A percentile compares a stretch with the other conserved stretches of the same genome.
phyloP scores from a whole-genome alignment of 345 rosid species.

The Xanthoceras sorbifolium region DNA sequence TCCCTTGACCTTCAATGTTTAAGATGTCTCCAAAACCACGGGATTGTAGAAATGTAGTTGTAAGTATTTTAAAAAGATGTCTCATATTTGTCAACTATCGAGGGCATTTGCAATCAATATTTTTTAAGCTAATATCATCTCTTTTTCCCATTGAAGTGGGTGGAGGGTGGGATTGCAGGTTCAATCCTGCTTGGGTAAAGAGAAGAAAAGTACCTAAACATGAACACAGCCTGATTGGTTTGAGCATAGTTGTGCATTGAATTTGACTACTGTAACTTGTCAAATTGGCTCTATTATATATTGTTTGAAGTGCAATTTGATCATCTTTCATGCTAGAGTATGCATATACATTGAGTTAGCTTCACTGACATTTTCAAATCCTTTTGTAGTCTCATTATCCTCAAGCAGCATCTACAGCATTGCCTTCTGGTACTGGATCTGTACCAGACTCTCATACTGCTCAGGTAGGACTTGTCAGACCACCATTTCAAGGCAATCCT shows the following conservation, averaged over 20 bases:
- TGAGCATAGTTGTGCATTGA: background rate
- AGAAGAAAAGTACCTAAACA: background rate
- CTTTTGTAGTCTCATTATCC: constrained; percentile 46
- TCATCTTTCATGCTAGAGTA: constrained; percentile 1
- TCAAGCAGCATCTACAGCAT: constrained; percentile 29
- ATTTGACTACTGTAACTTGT: background rate
- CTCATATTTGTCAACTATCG: background rate
- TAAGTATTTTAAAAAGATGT: background rate
- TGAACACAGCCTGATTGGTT: background rate
- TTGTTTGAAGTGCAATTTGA: background rate
- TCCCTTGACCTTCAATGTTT: background rate
- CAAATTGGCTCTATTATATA: background rate
- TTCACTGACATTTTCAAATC: background rate
- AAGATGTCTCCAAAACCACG: background rate
- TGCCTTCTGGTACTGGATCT: constrained; percentile 38
- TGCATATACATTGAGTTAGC: background rate
- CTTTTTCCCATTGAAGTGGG: background rate
- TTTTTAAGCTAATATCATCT: background rate
- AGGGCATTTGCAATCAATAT: background rate
- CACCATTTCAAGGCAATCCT: constrained; percentile 36
- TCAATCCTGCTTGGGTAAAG: background rate
- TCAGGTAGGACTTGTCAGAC: constrained; percentile 26
- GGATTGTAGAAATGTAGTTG: background rate
- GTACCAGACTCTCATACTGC: constrained; percentile 30
- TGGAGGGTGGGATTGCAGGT: background rate